phyloP scores from a whole-genome alignment of 164 flowering plant species.

The Vitis cinerea region DNA sequence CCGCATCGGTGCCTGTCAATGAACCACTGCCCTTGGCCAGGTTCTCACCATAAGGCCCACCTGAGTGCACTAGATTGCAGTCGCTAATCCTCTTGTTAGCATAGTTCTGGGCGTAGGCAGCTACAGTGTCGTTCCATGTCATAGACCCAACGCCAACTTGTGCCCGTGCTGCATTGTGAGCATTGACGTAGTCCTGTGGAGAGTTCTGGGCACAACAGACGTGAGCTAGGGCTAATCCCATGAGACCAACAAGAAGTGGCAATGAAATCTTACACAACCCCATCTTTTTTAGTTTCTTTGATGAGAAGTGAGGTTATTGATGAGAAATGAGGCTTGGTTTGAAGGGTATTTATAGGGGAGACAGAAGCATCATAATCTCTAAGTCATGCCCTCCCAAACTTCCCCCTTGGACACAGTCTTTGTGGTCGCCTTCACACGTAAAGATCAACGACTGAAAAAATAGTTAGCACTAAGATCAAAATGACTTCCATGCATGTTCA shows the following conservation, averaged over 20 bases:
- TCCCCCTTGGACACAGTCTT: too few species aligned
- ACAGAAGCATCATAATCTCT: too few species aligned
- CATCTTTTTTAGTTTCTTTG: too few species aligned
- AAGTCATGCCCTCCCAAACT: too few species aligned
- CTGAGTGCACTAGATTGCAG: conserved; percentile 29
- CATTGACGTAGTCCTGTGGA: conserved; percentile 26
- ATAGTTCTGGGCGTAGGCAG: conserved; percentile 24
- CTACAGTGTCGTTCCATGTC: conserved; percentile 28
- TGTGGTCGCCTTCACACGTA: too few species aligned
- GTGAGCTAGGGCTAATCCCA: conserved; percentile 10
- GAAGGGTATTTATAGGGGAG: too few species aligned
- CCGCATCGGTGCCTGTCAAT: conserved; percentile 22
- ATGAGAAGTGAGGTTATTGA: too few species aligned
- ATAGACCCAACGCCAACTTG: conserved; percentile 33
- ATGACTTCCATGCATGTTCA: too few species aligned
- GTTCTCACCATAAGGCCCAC: conserved; percentile 41
- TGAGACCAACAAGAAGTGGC: background rate
- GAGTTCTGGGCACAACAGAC: conserved; percentile 19
- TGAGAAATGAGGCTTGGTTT: too few species aligned
- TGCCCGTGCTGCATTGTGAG: conserved; percentile 46
- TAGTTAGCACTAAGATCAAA: too few species aligned
- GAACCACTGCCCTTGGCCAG: conserved; percentile 21
- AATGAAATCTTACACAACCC: too few species aligned
- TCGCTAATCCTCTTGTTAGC: conserved; percentile 5
- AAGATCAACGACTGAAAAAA: too few species aligned